Evolutionary conservation across 768 basidiomycete species (phyloP), one percentile per base, ranked within the genome.

Genomic region (Termitomyces sp.): DNA sequence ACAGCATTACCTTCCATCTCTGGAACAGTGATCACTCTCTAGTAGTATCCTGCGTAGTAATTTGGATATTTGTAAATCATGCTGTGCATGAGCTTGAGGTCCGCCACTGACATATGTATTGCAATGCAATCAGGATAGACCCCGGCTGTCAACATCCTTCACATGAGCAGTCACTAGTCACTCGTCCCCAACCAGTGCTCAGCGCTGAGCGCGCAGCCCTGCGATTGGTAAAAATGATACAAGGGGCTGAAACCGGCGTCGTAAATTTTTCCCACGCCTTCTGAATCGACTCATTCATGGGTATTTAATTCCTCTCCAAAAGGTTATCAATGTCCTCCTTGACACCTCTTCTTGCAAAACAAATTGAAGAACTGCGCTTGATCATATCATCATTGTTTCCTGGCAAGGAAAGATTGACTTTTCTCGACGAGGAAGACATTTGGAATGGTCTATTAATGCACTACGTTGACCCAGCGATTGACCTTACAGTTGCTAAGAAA

Each of bases 381-480:
- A 79, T 91, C 28, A 74, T 71, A 56, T 82, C 78, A 40, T 88
- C 88, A 0, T 77, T 91, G 1, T 75, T 91, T 12, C 85, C 86
- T 28, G 49, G 49, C 0, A 80, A 76, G 5, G 89, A 91, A 73
- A 33, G 65, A 3, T 66, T 87, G 47, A 54, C 68, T 0, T 83
- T 86, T 55, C 59, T 75, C 3, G 77, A 79, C 5, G 77, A 80
- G 49, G 58, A 69, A 23, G 65, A 67, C 50, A 54, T 57, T 9
- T 63, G 63, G 63, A 51, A 41, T 26, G 32, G 23, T 18, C 46
- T 63, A 13, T 23, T 46, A 13, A 28, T 26, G 32, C 51, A 48
- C n/a, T 50, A 62, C 32, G 26, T 49, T 41, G 57, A 50, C 30
- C 23, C 26, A 12, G 18, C 46, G 5, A 26, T 8, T 30, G 26